These are phyloP conservation scores for Thalassiosira allenii DNA, from an alignment of 352 stramenopile genomes.

Conservation along the genomic window DNA sequence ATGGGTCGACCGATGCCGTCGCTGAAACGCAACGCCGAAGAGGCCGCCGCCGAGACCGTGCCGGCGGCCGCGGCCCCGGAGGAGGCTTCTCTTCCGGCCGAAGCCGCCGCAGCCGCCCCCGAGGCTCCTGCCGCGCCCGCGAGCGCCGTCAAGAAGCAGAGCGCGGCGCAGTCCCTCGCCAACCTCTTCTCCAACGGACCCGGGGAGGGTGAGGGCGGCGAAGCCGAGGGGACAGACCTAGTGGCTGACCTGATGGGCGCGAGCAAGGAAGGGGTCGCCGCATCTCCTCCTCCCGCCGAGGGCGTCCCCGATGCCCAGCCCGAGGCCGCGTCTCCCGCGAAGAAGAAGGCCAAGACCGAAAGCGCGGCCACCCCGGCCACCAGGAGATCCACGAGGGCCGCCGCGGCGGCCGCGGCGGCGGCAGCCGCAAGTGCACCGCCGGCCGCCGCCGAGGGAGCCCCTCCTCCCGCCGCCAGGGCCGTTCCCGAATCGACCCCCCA, in stretches of 20 bases:
- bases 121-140: too few species aligned
- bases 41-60: too few species aligned
- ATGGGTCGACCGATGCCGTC: too few species aligned
- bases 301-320: too few species aligned
- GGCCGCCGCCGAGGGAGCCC: not conserved
- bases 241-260: not conserved
- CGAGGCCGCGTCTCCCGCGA: not conserved
- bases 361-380: not conserved
- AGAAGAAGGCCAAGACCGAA: not conserved
- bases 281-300: not conserved
- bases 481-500: conserved; percentile 3
- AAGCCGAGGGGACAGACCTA: not conserved
- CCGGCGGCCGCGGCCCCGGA: too few species aligned
- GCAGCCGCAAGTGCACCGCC: not conserved
- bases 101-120: too few species aligned
- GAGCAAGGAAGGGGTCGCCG: not conserved
- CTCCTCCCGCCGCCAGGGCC: not conserved
- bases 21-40: too few species aligned
- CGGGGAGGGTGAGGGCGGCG: not conserved
- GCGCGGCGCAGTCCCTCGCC: not conserved
- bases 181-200: not conserved
- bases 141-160: not conserved
- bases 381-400: too few species aligned
- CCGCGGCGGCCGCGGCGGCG: not conserved
- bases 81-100: too few species aligned